Evolutionary conservation across 2,329 filamentous ascomycete species (phyloP).

Genomic region (Pseudomassariella vexata): DNA sequence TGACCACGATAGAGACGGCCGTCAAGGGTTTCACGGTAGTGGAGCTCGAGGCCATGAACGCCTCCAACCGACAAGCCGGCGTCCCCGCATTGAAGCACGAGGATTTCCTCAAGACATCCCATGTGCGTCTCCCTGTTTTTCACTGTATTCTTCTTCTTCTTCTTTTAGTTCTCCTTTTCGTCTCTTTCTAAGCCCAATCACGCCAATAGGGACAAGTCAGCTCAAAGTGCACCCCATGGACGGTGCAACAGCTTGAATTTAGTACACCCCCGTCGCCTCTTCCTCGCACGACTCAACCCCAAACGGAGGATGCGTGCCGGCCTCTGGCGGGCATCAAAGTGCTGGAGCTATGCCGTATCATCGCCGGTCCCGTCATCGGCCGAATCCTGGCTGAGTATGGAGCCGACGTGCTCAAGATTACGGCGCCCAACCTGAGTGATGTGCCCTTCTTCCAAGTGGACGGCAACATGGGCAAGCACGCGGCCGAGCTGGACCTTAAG

Average conservation of each 20-base stretch:
- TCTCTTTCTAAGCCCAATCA: too few species aligned
- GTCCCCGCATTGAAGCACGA: conserved; percentile 54
- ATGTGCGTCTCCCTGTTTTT: too few species aligned
- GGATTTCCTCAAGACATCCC: conserved; percentile 49
- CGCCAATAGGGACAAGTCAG: conserved; percentile 40
- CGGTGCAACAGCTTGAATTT: conserved; percentile 43
- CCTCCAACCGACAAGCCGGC: conserved; percentile 51
- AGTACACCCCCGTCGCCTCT: conserved; percentile 42
- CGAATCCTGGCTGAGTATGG: conserved; percentile 68
- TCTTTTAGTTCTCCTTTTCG: too few species aligned
- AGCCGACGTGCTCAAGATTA: conserved; percentile 68
- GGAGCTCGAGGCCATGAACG: conserved; percentile 55
- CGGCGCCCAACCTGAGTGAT: conserved; percentile 58
- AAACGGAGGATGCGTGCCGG: conserved; percentile 20
- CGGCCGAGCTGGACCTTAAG: conserved; percentile 58
- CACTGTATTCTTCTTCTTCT: too few species aligned
- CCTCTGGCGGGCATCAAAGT: conserved; percentile 59
- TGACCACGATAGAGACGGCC: conserved; percentile 52
- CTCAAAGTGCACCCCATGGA: conserved; percentile 36
- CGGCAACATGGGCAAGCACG: conserved; percentile 66
- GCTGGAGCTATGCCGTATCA: conserved; percentile 69
- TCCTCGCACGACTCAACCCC: conserved; percentile 19
- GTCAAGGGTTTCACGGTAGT: conserved; percentile 47
- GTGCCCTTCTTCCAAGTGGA: conserved; percentile 69
- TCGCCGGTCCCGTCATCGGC: conserved; percentile 68